phyloP scores from a whole-genome alignment of 1,284 basidiomycete species.

The Quambalaria eucalypti region DNA sequence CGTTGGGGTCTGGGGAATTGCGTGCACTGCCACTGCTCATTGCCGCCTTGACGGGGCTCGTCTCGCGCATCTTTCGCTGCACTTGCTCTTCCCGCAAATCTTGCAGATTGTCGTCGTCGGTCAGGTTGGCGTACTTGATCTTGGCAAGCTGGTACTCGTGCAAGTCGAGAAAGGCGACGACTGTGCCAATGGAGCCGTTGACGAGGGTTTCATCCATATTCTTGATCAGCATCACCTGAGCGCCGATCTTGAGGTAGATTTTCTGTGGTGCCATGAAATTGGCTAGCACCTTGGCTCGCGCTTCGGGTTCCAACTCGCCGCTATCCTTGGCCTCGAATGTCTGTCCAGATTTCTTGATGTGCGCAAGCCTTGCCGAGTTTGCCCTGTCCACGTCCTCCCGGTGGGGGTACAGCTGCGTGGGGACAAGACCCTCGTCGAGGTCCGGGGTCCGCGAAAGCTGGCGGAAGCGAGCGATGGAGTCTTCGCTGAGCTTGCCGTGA shows the following conservation, averaged over 20 bases:
- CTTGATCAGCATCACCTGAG: slow-evolving; percentile 66
- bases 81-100: not conserved
- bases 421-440: slow-evolving; percentile 27
- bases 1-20: not conserved
- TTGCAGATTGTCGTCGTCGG: not conserved
- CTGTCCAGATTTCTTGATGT: slow-evolving; percentile 17
- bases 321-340: slow-evolving; percentile 29
- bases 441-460: slow-evolving; percentile 20
- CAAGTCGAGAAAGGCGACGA: slow-evolving; percentile 38
- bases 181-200: slow-evolving; percentile 70
- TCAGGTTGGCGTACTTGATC: not conserved
- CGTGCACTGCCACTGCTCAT: not conserved
- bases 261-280: slow-evolving; percentile 35
- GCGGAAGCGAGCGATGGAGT: slow-evolving; percentile 17
- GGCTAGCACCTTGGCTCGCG: slow-evolving; percentile 20
- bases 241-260: slow-evolving; percentile 61
- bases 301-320: slow-evolving; percentile 18
- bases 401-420: slow-evolving; percentile 58
- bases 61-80: not conserved
- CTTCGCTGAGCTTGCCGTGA: slow-evolving; percentile 22
- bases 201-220: slow-evolving; percentile 66
- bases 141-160: not conserved
- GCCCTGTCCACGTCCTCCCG: slow-evolving; percentile 71
- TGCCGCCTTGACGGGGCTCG: not conserved
- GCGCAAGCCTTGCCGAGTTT: slow-evolving; percentile 59